A percentile compares a stretch with the other conserved stretches of the same genome.
These are phyloP conservation scores for Elaeagnus macrophylla DNA, from an alignment of 306 rosid species.

Conservation along the genomic window DNA sequence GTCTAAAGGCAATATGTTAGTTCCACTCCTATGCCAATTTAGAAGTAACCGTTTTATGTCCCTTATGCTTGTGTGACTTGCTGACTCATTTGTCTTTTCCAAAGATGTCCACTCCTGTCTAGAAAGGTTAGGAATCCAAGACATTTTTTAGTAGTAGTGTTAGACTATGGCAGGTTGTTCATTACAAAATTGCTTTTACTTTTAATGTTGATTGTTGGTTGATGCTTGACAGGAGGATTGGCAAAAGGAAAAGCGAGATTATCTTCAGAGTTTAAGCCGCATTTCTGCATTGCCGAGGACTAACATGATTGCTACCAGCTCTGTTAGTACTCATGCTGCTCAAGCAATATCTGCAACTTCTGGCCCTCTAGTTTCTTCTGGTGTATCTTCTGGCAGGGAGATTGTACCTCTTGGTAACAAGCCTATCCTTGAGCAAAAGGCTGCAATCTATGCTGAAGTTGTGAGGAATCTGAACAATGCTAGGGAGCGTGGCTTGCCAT, in stretches of 20 bases:
- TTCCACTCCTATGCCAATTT: too few relatives aligned
- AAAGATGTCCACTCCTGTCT: too few relatives aligned
- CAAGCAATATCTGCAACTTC: constrained; percentile 45
- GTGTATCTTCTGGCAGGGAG: constrained; percentile 37
- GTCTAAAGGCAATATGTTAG: too few relatives aligned
- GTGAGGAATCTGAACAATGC: constrained; percentile 79
- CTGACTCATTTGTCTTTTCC: too few relatives aligned
- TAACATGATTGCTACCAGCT: constrained; percentile 41
- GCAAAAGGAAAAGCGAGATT: constrained; percentile 94
- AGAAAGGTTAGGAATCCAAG: too few relatives aligned
- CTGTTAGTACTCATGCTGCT: constrained; percentile 43
- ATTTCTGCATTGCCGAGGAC: constrained; percentile 87
- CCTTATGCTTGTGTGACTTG: too few relatives aligned
- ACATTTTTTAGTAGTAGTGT: too few relatives aligned
- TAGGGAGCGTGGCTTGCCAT: constrained; percentile 69
- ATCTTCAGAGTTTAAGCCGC: constrained; percentile 84
- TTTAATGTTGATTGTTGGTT: constrained; percentile 20
- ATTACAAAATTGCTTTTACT: not conserved
- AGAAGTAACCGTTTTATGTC: too few relatives aligned
- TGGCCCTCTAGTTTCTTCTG: constrained; percentile 48
- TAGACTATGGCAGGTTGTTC: too few relatives aligned
- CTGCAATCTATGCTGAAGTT: constrained; percentile 66
- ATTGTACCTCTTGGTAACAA: constrained; percentile 46
- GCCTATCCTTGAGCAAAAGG: constrained; percentile 71
- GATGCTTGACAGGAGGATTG: constrained; percentile 78